Evolutionary conservation across 2,329 filamentous ascomycete species (phyloP).

Genomic region (Epicoccum sorghinum): DNA sequence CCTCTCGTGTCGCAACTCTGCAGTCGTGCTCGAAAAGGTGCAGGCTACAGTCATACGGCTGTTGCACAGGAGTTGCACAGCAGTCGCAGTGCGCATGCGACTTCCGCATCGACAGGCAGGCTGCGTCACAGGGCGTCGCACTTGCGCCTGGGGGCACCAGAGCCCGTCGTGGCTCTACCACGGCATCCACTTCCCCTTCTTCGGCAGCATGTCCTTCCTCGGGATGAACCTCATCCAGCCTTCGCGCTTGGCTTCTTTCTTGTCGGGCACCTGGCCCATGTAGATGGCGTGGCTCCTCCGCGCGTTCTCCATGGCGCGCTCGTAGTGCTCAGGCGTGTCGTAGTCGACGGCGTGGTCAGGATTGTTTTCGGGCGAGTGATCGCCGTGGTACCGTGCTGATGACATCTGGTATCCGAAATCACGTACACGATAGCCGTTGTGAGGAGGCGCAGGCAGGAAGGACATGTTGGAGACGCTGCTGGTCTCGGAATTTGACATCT

Average conservation of each 20-base stretch:
- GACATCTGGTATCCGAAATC: conserved; percentile 33
- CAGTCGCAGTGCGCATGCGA: neutral
- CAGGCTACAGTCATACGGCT: neutral
- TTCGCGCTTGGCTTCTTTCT: conserved; percentile 23
- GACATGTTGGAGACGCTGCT: conserved; percentile 14
- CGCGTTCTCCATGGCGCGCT: conserved; percentile 33
- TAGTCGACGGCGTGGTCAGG: conserved; percentile 34
- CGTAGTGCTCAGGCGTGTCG: conserved; percentile 26
- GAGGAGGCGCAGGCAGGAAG: conserved; percentile 9
- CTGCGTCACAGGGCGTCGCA: neutral
- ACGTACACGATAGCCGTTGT: conserved; percentile 21
- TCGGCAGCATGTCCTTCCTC: conserved; percentile 12
- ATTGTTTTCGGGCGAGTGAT: conserved; percentile 36
- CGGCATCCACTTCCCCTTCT: conserved; percentile 15
- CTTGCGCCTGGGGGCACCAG: neutral
- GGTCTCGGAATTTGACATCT: conserved; percentile 11
- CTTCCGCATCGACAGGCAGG: neutral
- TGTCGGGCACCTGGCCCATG: conserved; percentile 22
- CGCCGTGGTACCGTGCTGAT: conserved; percentile 32
- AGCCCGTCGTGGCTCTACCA: conserved; percentile 1
- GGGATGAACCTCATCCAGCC: conserved; percentile 31
- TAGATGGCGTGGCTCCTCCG: conserved; percentile 32
- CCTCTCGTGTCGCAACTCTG: neutral
- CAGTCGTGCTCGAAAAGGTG: neutral
- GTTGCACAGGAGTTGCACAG: neutral